A percentile compares a stretch with the other conserved stretches of the same genome.
Conservation (phyloP, 2,329 filamentous ascomycete species). For the Ophiostoma sp. region DNA sequence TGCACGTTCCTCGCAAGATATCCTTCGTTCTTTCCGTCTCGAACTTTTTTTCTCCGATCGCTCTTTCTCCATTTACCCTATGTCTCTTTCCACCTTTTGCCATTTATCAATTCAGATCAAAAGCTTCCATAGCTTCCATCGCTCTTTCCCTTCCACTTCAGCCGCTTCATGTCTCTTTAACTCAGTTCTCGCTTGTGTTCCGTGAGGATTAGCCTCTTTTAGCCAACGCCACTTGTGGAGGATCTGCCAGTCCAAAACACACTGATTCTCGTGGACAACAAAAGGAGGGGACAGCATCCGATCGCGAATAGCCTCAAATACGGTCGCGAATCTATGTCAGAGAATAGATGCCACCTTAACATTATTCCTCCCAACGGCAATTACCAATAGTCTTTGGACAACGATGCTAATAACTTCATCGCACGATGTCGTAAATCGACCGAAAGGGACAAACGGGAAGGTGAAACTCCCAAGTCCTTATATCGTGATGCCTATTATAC, state of each 20-base stretch:
- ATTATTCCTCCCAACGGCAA: background rate
- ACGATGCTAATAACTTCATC: background rate
- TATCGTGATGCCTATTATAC: background rate
- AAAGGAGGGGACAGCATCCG: background rate
- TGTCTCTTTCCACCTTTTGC: background rate
- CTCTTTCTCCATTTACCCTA: background rate
- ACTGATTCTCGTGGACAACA: background rate
- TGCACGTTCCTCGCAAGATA: background rate
- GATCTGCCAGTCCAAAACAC: slow-evolving; percentile 16
- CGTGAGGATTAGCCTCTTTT: slow-evolving; percentile 13
- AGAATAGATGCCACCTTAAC: background rate
- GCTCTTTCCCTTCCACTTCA: background rate
- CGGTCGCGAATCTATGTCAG: background rate
- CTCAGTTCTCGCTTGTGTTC: background rate
- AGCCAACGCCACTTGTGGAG: slow-evolving; percentile 11
- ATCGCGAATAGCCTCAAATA: background rate
- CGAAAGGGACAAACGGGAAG: background rate
- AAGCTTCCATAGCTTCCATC: slow-evolving; percentile 16
- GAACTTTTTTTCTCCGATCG: background rate
- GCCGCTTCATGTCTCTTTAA: background rate
- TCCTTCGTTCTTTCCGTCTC: background rate
- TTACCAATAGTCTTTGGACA: background rate
- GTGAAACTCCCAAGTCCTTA: background rate
- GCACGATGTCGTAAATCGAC: background rate
- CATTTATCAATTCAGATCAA: background rate